phyloP scores from a whole-genome alignment of 192 early-diverging fungal species.

The Podila horticola region DNA sequence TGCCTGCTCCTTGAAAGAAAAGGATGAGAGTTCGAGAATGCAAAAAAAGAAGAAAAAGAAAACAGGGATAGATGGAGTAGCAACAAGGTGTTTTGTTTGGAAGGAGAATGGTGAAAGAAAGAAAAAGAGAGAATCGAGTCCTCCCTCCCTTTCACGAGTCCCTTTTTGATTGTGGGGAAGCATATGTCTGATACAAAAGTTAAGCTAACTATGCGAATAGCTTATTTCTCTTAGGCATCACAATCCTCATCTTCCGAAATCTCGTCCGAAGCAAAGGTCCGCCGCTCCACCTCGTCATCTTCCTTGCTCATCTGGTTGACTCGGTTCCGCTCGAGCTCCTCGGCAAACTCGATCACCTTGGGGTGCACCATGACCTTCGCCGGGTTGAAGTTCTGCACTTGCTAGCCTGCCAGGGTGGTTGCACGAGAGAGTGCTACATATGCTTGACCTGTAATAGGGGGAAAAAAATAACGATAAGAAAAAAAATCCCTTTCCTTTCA shows the following conservation, averaged over 20 bases:
- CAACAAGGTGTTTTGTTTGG: neutral
- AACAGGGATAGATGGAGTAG: neutral
- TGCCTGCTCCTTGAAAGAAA: conserved; percentile 5
- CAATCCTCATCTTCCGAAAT: too few species aligned
- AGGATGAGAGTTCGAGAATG: neutral
- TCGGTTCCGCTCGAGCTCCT: neutral
- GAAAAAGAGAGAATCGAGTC: neutral
- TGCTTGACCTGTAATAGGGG: too few species aligned
- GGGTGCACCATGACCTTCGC: conserved; percentile 76
- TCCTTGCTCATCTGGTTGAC: neutral
- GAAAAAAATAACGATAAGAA: too few species aligned
- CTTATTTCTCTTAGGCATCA: too few species aligned
- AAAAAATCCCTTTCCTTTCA: too few species aligned
- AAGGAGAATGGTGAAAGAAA: neutral
- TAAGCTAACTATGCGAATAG: too few species aligned
- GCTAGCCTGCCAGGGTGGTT: conserved; percentile 69
- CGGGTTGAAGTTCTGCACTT: conserved; percentile 72
- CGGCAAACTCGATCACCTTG: conserved; percentile 74
- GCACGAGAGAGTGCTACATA: conserved; percentile 88
- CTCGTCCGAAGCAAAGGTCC: too few species aligned
- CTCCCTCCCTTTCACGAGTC: neutral
- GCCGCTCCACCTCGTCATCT: too few species aligned
- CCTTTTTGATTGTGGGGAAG: too few species aligned
- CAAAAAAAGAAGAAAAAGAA: conserved; percentile 5
- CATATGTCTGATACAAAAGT: too few species aligned